Evolutionary conservation across 176 grass and related monocot genomes (phyloP).

Genomic region (Aegilops tauschii): DNA sequence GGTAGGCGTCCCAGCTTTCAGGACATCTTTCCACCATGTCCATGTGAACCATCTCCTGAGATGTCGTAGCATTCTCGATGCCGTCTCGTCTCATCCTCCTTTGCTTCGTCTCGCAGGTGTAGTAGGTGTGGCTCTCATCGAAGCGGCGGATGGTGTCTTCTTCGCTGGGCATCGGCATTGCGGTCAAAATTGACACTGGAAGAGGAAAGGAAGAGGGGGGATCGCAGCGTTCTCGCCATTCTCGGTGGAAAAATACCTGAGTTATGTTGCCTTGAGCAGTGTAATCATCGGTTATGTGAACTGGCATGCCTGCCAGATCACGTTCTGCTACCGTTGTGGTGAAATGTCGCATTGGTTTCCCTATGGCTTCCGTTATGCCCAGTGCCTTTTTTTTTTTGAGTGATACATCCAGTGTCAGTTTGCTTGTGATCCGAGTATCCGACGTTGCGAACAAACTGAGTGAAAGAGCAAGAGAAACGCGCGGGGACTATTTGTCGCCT

Average conservation of each 20-base stretch:
- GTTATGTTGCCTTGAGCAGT: not conserved
- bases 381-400: not conserved
- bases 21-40: not conserved
- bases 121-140: not conserved
- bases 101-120: not conserved
- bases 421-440: too few relatives aligned
- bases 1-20: conserved; percentile 6
- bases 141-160: not conserved
- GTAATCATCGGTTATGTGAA: not conserved
- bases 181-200: not conserved
- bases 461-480: not conserved
- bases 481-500: too few relatives aligned
- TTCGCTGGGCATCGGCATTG: not conserved
- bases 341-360: not conserved
- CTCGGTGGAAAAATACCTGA: not conserved
- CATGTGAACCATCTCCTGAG: not conserved
- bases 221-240: not conserved
- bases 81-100: not conserved
- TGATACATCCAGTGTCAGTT: not conserved
- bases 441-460: not conserved
- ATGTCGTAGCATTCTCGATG: not conserved
- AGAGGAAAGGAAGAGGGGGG: not conserved
- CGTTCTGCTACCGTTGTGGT: not conserved
- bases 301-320: not conserved
- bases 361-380: not conserved